Evolutionary conservation across 1,284 basidiomycete species (phyloP).

Genomic region (Puccinia triticina): DNA sequence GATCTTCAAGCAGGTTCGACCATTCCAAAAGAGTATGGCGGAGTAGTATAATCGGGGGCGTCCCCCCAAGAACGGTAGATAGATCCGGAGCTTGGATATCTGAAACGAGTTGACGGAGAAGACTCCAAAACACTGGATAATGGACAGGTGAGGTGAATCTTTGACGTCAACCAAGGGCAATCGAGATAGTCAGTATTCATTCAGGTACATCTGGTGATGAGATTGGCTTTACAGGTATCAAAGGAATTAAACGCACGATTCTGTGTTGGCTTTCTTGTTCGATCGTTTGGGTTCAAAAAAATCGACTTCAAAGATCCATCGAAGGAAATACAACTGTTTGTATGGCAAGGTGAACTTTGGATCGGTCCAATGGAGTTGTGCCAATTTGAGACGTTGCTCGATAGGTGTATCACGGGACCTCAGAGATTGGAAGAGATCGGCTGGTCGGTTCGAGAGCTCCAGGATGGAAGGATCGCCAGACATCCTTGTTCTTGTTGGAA

Average conservation of each 20-base stretch:
- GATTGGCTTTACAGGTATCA: neutral
- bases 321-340: constrained; percentile 20
- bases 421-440: constrained; percentile 17
- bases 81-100: constrained; percentile 19
- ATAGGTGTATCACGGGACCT: neutral
- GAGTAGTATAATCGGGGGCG: neutral
- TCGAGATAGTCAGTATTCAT: constrained; percentile 2
- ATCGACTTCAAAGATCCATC: constrained; percentile 33
- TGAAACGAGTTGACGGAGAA: constrained; percentile 23
- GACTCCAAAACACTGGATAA: constrained; percentile 23
- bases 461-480: neutral
- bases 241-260: neutral
- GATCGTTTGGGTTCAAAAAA: constrained; percentile 4
- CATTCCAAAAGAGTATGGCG: constrained; percentile 25
- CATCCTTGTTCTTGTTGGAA: too few species aligned
- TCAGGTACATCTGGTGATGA: neutral
- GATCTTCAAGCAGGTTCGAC: constrained; percentile 22
- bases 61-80: neutral
- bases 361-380: constrained; percentile 17
- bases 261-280: neutral
- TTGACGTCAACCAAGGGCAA: neutral
- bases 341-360: constrained; percentile 1
- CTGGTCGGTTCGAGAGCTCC: neutral
- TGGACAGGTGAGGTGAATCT: constrained; percentile 26
- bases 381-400: constrained; percentile 17